Evolutionary conservation across 1,284 basidiomycete genomes (phyloP).

Genomic region (Mycena citricolor): DNA sequence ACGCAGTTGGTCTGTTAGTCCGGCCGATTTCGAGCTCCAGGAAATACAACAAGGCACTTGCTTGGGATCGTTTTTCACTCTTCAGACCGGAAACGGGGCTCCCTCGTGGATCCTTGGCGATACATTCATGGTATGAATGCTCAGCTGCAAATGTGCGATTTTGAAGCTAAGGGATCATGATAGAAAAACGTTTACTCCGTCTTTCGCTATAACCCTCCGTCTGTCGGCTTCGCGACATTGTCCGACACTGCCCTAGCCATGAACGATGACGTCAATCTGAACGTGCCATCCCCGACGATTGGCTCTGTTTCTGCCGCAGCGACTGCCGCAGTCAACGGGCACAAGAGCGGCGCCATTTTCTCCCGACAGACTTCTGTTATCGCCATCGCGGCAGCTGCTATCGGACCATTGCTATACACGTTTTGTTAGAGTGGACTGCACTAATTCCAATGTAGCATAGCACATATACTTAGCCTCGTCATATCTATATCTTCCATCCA

Average conservation of each 20-base stretch:
- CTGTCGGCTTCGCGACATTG: slow-evolving; percentile 81
- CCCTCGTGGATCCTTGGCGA: slow-evolving; percentile 92
- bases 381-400: slow-evolving; percentile 1
- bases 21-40: slow-evolving; percentile 76
- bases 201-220: slow-evolving; percentile 71
- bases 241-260: slow-evolving; percentile 45
- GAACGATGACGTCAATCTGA: slow-evolving; percentile 39
- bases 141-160: no score
- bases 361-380: not conserved
- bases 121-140: slow-evolving; percentile 80
- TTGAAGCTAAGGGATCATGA: no score
- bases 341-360: slow-evolving; percentile 1
- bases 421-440: not conserved
- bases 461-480: slow-evolving; percentile 3
- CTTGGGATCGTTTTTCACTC: slow-evolving; percentile 83
- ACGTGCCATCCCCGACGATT: slow-evolving; percentile 54
- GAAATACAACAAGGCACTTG: slow-evolving; percentile 54
- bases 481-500: slow-evolving; percentile 30
- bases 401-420: slow-evolving; percentile 1
- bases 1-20: slow-evolving; percentile 65
- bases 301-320: slow-evolving; percentile 42
- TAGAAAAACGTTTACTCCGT: slow-evolving; percentile 91
- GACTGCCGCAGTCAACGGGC: slow-evolving; percentile 6
- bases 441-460: slow-evolving; percentile 3
- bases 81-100: slow-evolving; percentile 52